These are phyloP conservation scores for Blastobotrys arbuscula DNA, from an alignment of 1,139 yeast species.

Conservation along the genomic window DNA sequence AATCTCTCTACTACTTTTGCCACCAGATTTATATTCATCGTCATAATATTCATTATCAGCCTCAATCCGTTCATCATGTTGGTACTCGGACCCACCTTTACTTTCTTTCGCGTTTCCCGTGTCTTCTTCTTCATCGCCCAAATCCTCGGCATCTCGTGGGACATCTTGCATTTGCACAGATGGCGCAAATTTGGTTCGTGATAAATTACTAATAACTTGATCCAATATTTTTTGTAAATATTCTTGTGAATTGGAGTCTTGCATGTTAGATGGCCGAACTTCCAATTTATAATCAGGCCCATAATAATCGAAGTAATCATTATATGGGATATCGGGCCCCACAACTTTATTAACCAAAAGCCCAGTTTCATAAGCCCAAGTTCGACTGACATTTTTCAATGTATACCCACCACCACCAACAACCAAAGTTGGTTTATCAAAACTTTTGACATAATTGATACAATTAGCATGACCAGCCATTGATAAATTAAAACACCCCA, in stretches of 20 bases:
- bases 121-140: constrained; percentile 53
- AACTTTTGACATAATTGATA: constrained; percentile 79
- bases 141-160: constrained; percentile 79
- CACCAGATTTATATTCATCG: constrained; percentile 33
- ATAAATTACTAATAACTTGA: constrained; percentile 71
- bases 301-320: constrained; percentile 93
- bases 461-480: constrained; percentile 96
- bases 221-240: constrained; percentile 80
- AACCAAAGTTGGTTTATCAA: constrained; percentile 84
- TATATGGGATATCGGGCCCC: constrained; percentile 84
- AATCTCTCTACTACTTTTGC: constrained; percentile 21
- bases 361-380: constrained; percentile 96
- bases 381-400: constrained; percentile 91
- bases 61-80: constrained; percentile 62
- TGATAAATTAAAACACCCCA: constrained; percentile 87
- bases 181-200: constrained; percentile 89
- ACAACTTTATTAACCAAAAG: constrained; percentile 71
- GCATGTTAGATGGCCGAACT: constrained; percentile 94
- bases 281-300: constrained; percentile 86
- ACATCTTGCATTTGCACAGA: constrained; percentile 90
- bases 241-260: constrained; percentile 91
- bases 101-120: constrained; percentile 84
- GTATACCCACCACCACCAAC: constrained; percentile 99
- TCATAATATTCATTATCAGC: constrained; percentile 36
- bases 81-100: constrained; percentile 83